Percentiles rank a stretch among this genome's conserved stretches.
Evolutionary conservation across 1,139 yeast species (phyloP).

Genomic region (Hansenula sp.): DNA sequence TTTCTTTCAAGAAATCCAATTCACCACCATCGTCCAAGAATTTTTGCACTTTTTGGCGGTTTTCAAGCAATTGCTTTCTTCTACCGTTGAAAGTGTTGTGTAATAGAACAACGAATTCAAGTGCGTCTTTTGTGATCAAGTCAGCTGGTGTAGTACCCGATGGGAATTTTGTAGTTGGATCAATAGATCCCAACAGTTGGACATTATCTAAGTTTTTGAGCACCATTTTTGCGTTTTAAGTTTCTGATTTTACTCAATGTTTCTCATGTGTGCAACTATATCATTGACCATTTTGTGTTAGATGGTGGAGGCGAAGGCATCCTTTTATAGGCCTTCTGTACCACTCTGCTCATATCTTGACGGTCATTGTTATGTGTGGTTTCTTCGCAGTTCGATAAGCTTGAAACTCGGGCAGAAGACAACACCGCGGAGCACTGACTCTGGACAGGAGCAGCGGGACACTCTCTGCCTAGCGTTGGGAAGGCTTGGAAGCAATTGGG

Average conservation of each 20-base stretch:
- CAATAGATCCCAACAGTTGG: conserved; percentile 60
- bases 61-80: conserved; percentile 54
- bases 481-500: neutral
- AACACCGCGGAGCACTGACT: neutral
- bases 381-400: neutral
- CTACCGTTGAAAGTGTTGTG: conserved; percentile 67
- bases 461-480: neutral
- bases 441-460: neutral
- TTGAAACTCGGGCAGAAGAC: neutral
- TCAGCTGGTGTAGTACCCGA: conserved; percentile 45
- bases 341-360: no score
- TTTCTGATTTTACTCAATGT: neutral
- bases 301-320: neutral
- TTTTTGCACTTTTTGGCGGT: conserved; percentile 58
- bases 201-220: conserved; percentile 47
- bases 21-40: conserved; percentile 58
- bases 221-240: neutral
- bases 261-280: neutral
- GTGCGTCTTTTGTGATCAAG: conserved; percentile 52
- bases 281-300: no score
- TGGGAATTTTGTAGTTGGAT: conserved; percentile 53
- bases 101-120: conserved; percentile 65
- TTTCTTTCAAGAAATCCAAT: conserved; percentile 59
- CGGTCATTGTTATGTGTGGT: no score
- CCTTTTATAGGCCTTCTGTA: neutral